Evolutionary conservation across 352 stramenopile genomes (phyloP).

Genomic region (Phytophthora parvispora): DNA sequence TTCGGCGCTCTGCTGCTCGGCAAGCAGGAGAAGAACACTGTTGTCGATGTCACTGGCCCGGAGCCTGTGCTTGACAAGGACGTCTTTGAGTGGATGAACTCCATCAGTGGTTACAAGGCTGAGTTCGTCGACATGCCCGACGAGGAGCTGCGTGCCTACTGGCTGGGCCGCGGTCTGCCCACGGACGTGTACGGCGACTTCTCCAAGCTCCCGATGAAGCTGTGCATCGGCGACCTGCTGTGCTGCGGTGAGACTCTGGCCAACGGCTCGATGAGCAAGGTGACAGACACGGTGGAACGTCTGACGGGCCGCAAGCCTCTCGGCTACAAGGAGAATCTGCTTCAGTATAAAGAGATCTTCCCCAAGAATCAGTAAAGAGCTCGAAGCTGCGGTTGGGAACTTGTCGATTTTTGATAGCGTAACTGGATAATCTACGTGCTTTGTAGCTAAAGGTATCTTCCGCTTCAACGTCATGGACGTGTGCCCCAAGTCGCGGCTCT

Average conservation of each 20-base stretch:
- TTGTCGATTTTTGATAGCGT: slow-evolving; percentile 11
- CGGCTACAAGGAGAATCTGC: slow-evolving; percentile 25
- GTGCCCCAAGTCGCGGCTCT: not conserved
- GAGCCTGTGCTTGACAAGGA: slow-evolving; percentile 31
- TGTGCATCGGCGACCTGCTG: slow-evolving; percentile 38
- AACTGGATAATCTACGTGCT: slow-evolving; percentile 15
- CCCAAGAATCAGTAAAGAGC: slow-evolving; percentile 4
- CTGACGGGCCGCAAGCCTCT: slow-evolving; percentile 37
- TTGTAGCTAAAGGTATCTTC: not conserved
- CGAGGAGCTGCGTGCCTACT: slow-evolving; percentile 32
- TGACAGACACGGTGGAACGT: slow-evolving; percentile 30
- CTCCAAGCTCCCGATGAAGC: slow-evolving; percentile 32
- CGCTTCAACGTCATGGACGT: slow-evolving; percentile 8
- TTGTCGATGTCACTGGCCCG: slow-evolving; percentile 32
- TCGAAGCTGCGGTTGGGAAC: not conserved
- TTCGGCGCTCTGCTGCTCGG: slow-evolving; percentile 29
- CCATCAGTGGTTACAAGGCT: slow-evolving; percentile 28
- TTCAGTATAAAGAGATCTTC: slow-evolving; percentile 38
- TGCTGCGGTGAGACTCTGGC: slow-evolving; percentile 38
- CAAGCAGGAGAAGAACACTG: slow-evolving; percentile 27
- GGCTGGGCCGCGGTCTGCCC: slow-evolving; percentile 32
- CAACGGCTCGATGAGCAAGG: slow-evolving; percentile 36
- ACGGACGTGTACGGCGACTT: slow-evolving; percentile 33
- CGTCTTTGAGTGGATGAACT: slow-evolving; percentile 39
- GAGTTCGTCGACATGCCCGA: slow-evolving; percentile 41